Evolutionary conservation across 2,329 filamentous ascomycete species (phyloP), one percentile per base, ranked within the genome.

Genomic region (Grosmannia serpens): DNA sequence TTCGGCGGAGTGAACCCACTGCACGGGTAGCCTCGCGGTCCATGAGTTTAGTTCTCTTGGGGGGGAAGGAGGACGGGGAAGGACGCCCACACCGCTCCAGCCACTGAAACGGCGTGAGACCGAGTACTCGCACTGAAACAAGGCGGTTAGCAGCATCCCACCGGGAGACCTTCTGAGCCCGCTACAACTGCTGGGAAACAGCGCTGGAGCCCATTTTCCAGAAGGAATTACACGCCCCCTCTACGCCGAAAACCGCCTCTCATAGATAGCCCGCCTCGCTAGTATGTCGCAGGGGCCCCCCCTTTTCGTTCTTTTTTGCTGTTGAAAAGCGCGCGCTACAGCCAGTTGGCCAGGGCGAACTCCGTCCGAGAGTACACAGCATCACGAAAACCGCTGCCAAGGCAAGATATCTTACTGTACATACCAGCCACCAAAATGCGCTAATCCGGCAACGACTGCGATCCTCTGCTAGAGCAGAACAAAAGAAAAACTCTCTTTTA

Each of bases 191-290:
- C 38, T 41, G 38, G 5, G 17, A 29, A n/a, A 24, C 29, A 15
- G 20, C 20, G 50, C 50, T 24, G 24, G 11, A 26, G n/a, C 22
- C n/a, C 46, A 15, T 46, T 10, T 22, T 20, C 7, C 38, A 11
- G 2, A 17, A 17, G 9, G 20, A 22, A 20, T n/a, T 29, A 47
- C 59, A 61, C 61, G 27, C 61, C 58, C 61, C 55, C 11, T 29
- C 27, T 52, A 57, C 62, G 56, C 62, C 62, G 62, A 63, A 57
- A 53, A 62, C 56, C 59, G 60, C 57, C 58, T 61, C 50, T 46
- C 38, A 47, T 50, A 33, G 58, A 22, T 46, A 51, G 52, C 53
- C 49, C 31, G 58, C 52, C 57, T 55, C 53, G 44, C 27, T 35
- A 59, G 51, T 20, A 38, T 44, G 20, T 44, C 41, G 41, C 41